Evolutionary conservation across 768 basidiomycete species (phyloP).

Genomic region (Naganishia randhawae): DNA sequence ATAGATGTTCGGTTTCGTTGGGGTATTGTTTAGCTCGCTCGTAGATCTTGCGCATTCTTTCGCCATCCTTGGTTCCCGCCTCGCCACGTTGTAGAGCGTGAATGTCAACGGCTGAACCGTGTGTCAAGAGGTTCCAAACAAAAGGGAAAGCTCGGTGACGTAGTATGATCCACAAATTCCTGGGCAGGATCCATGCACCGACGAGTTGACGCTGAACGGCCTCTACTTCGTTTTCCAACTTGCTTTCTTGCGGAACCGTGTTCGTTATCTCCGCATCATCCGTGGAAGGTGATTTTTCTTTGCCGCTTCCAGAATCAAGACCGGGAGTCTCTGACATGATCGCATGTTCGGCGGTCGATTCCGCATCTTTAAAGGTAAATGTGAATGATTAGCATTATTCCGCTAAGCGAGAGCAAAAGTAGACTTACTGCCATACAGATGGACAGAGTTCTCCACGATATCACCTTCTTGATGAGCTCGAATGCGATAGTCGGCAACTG

Average conservation of each 20-base stretch:
- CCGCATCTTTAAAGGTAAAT: not conserved
- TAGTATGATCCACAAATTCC: slow-evolving; percentile 51
- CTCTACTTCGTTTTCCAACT: slow-evolving; percentile 18
- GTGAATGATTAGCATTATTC: not conserved
- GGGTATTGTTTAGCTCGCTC: slow-evolving; percentile 49
- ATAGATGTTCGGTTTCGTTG: slow-evolving; percentile 54
- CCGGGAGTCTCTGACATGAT: not conserved
- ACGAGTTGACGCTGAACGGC: slow-evolving; percentile 37
- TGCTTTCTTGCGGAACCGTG: slow-evolving; percentile 9
- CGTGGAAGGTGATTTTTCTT: not conserved
- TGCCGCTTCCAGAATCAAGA: not conserved
- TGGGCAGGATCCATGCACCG: slow-evolving; percentile 49
- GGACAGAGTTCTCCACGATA: not conserved
- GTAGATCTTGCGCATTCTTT: slow-evolving; percentile 49
- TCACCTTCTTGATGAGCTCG: slow-evolving; percentile 13
- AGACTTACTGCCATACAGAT: not conserved
- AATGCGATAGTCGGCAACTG: slow-evolving; percentile 50
- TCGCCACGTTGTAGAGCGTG: slow-evolving; percentile 40
- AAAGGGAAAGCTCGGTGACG: slow-evolving; percentile 40
- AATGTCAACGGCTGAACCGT: slow-evolving; percentile 45
- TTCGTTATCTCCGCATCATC: not conserved
- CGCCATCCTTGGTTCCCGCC: slow-evolving; percentile 44
- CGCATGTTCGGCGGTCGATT: slow-evolving; percentile 3
- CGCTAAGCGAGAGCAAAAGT: no score
- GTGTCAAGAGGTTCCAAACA: slow-evolving; percentile 27